These are phyloP conservation scores for Sclerotinia sclerotiorum DNA, from an alignment of 2,329 filamentous ascomycete species.

Conservation along the genomic window DNA sequence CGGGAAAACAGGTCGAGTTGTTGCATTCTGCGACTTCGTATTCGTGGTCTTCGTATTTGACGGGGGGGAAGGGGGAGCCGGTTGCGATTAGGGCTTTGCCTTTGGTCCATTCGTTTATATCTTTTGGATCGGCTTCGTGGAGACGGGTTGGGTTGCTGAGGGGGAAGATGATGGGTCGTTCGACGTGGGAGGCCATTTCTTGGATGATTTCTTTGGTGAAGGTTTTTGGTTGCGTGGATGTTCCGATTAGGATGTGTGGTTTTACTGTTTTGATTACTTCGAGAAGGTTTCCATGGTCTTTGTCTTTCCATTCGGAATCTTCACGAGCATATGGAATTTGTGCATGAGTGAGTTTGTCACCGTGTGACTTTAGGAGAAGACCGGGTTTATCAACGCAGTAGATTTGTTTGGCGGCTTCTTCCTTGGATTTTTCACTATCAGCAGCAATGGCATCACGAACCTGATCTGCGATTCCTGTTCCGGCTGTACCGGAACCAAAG, in stretches of 20 bases:
- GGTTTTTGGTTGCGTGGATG: conserved; percentile 72
- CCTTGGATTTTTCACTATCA: conserved; percentile 62
- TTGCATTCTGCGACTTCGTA: conserved; percentile 75
- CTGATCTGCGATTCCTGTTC: conserved; percentile 83
- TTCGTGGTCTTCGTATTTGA: conserved; percentile 56
- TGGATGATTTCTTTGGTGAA: conserved; percentile 73
- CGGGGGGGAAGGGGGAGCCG: conserved; percentile 77
- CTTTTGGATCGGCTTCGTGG: conserved; percentile 76
- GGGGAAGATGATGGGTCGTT: conserved; percentile 75
- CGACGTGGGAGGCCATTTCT: conserved; percentile 72
- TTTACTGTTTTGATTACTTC: conserved; percentile 68
- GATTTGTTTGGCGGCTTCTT: conserved; percentile 69
- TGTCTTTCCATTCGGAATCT: conserved; percentile 61
- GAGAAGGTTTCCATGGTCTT: conserved; percentile 58
- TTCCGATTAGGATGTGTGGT: conserved; percentile 81
- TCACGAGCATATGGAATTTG: conserved; percentile 68
- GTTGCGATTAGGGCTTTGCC: conserved; percentile 79
- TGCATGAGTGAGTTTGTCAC: conserved; percentile 61
- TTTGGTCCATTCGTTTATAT: conserved; percentile 75
- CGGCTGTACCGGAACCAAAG: conserved; percentile 80
- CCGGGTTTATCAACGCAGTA: conserved; percentile 83
- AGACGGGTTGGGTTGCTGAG: conserved; percentile 82
- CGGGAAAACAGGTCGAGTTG: conserved; percentile 82
- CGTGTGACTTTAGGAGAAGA: conserved; percentile 64
- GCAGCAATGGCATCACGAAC: conserved; percentile 75